Evolutionary conservation across 306 rosid species (phyloP), one percentile per base, ranked within the genome.

Genomic region (Prunus padus): DNA sequence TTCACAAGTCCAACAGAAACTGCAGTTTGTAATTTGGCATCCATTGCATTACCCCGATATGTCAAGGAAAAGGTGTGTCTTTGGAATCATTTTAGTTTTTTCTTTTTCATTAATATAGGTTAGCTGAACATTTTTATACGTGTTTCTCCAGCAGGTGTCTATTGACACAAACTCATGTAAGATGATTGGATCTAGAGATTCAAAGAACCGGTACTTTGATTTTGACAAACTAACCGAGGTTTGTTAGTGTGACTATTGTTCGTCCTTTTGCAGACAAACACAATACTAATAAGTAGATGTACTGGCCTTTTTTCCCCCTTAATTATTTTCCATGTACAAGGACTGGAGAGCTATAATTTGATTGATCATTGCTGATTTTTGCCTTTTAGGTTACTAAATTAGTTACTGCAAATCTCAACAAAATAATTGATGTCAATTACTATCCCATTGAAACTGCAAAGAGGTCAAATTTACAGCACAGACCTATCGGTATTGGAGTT

Each of bases 401-500:
- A 3, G 92, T 90, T 66, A 86, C 96, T 40, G 50, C 74, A 63
- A 93, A 93, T 82, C 95, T 93, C 45, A 93, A 93, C 74, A 93
- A 86, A 72, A 86, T 93, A 52, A 93, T 93, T 67, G 96, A 93
- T 81, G 89, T 90, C 54, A 93, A 89, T 79, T 89, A 86, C 84
- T 93, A 93, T 77, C 98, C 98, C 22, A 91, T 90, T 64, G 93
- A 93, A 19, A 93, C 49, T 78, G 96, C 98, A 1, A 84, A 26
- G 80, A 77, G 85, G 74, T 93, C 98, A 72, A 93, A 93, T 81
- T 31, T 89, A 3, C 84, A 93, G 25, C 96, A 93, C 63, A 87
- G 98, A 55, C 98, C 98, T 65, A 87, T 93, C 79, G 98, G 98
- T 57, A 90, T 93, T 72, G 98, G 98, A 46, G 96, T 93, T 81